Conservation (phyloP, 768 basidiomycete genomes). For the Amanita brunnescens region DNA sequence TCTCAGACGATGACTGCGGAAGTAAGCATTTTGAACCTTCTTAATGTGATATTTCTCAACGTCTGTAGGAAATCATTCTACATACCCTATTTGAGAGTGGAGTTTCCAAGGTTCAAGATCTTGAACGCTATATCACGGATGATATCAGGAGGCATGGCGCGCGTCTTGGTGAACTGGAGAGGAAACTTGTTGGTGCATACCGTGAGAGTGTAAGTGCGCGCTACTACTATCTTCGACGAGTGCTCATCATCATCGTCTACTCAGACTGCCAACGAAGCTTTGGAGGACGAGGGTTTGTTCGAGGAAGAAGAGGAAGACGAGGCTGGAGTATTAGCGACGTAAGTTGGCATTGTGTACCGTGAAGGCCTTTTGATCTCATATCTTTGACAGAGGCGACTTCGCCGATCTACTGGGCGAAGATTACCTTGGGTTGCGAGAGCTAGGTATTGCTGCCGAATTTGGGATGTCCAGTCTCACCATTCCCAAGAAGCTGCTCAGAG, state of each 20-base stretch:
- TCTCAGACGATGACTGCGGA: slow-evolving; percentile 74
- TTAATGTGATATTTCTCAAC: neutral
- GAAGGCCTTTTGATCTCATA: neutral
- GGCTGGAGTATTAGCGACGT: slow-evolving; percentile 32
- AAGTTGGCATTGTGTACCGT: slow-evolving; percentile 8
- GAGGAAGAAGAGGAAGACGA: slow-evolving; percentile 41
- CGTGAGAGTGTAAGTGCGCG: slow-evolving; percentile 60
- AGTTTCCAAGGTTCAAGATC: slow-evolving; percentile 61
- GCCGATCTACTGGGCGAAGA: slow-evolving; percentile 86
- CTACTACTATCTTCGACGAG: neutral
- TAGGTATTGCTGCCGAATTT: slow-evolving; percentile 83
- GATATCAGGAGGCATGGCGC: slow-evolving; percentile 79
- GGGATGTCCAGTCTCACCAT: slow-evolving; percentile 71
- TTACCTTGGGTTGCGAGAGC: slow-evolving; percentile 80
- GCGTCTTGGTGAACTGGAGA: slow-evolving; percentile 71
- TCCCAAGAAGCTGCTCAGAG: slow-evolving; percentile 68
- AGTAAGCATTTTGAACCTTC: slow-evolving; percentile 34
- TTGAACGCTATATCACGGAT: slow-evolving; percentile 84
- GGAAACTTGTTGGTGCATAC: slow-evolving; percentile 79
- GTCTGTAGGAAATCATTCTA: slow-evolving; percentile 76
- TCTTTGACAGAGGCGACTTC: slow-evolving; percentile 61
- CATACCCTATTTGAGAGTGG: slow-evolving; percentile 91
- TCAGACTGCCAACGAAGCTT: slow-evolving; percentile 31
- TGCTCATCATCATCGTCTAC: slow-evolving; percentile 2
- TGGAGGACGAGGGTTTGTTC: slow-evolving; percentile 47